A percentile compares a stretch with the other conserved stretches of the same genome.
phyloP scores from a whole-genome alignment of 495 filamentous ascomycete species.

The Parachaetomium inaequale region DNA sequence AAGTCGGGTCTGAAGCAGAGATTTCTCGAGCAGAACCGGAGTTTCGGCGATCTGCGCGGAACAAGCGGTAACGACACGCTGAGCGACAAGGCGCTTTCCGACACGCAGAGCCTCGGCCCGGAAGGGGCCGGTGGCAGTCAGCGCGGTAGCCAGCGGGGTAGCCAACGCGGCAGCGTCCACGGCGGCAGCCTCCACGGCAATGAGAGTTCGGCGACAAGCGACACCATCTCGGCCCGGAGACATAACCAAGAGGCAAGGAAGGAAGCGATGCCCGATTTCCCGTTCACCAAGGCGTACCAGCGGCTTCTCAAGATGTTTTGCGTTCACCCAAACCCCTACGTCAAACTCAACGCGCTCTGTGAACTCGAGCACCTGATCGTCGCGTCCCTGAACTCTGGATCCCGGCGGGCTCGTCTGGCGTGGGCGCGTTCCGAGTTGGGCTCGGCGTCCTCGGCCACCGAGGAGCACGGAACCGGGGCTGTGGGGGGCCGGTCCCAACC shows the following conservation, averaged over 20 bases:
- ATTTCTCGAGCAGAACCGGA: conserved; percentile 58
- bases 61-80: conserved; percentile 36
- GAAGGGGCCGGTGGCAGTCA: conserved; percentile 32
- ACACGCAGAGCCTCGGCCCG: conserved; percentile 29
- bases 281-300: conserved; percentile 71
- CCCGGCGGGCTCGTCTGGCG: conserved; percentile 30
- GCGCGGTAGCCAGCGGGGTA: conserved; percentile 20
- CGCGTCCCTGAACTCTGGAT: conserved; percentile 61
- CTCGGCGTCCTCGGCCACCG: conserved; percentile 32
- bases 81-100: conserved; percentile 30
- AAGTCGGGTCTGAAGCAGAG: conserved; percentile 43
- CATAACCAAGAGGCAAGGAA: conserved; percentile 35
- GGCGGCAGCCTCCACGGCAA: conserved; percentile 36
- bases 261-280: conserved; percentile 55
- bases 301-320: conserved; percentile 82
- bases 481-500: conserved; percentile 35
- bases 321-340: conserved; percentile 81
- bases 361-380: conserved; percentile 80
- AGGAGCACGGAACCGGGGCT: conserved; percentile 26
- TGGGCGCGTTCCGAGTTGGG: conserved; percentile 38
- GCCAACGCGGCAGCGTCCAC: conserved; percentile 28
- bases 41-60: conserved; percentile 48
- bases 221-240: conserved; percentile 38
- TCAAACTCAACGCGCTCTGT: conserved; percentile 77
- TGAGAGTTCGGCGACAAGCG: conserved; percentile 41